Evolutionary conservation across 495 filamentous ascomycete genomes (phyloP), one percentile per base, ranked within the genome.

Genomic region (Aspergillus ostianus): DNA sequence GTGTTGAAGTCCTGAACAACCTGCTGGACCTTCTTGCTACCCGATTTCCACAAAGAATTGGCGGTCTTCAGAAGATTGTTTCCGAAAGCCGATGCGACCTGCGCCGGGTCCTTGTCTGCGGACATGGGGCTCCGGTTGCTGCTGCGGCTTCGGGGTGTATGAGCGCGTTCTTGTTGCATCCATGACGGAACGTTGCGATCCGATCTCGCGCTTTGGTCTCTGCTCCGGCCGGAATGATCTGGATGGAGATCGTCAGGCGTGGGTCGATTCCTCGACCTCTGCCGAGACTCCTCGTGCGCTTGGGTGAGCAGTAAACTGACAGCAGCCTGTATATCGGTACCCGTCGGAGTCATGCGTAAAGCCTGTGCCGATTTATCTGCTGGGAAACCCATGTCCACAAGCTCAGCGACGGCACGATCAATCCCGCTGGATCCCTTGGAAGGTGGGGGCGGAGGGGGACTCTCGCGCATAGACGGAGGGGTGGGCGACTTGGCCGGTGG

Each of bases 371-470:
- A 85, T 58, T 91, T 92, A 48, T 94, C 88, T 0, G 86, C 82
- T 0, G 89, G 85, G 59, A 98, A 98, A 23, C 94, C 94, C 87
- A 98, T 97, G 64, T 98, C 93, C 10, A 98, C 87, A 19, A 98
- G 73, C 67, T 97, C 92, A 1, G 92, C 92, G 56, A 98, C 83
- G 4, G 92, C 91, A 53, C 82, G 84, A 68, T 97, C 92, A 50
- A 86, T 85, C 9, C 87, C 88, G 67, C 87, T 87, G 0, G 75
- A 58, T 8, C 77, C 71, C 62, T 69, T 69, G 36, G 36, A 41
- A 17, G 36, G 36, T 3, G 63, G 68, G 46, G 60, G 72, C 48
- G 27, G 60, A 73, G 57, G 77, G 15, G 74, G 79, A 27, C 80
- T 72, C 58, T 82, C 78, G 30, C 75, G 78, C 12, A 73, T 66